phyloP scores from a whole-genome alignment of 345 rosid species.

The Eucalyptus sp. region DNA sequence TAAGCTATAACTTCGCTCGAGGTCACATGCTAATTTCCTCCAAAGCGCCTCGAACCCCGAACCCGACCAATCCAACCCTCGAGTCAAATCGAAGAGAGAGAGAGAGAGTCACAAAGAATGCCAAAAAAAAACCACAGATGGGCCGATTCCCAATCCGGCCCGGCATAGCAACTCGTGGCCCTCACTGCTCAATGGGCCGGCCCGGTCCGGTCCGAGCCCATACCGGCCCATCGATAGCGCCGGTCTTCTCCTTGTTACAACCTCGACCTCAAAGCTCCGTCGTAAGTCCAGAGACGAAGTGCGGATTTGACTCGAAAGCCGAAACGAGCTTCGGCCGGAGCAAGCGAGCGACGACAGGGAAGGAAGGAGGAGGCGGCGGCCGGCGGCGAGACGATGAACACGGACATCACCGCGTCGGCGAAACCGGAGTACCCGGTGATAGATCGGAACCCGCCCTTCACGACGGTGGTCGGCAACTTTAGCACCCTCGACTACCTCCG shows the following conservation, averaged over 20 bases:
- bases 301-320: neutral
- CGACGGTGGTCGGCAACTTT: conserved; percentile 54
- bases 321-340: neutral
- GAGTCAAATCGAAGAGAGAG: neutral
- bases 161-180: neutral
- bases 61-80: neutral
- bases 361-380: neutral
- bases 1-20: accelerated
- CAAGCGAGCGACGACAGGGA: neutral
- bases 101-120: neutral
- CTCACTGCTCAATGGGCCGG: neutral
- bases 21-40: neutral
- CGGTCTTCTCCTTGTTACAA: neutral
- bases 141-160: neutral
- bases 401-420: conserved; percentile 88
- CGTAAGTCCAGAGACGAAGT: neutral
- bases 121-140: neutral
- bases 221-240: neutral
- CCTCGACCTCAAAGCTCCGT: neutral
- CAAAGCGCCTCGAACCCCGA: neutral
- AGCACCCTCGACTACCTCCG: conserved; percentile 37
- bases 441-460: conserved; percentile 51
- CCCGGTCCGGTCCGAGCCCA: neutral
- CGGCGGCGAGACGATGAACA: conserved; percentile 43
- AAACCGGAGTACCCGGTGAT: conserved; percentile 85